Evolutionary conservation across 176 grass and related monocot species (phyloP), one percentile per base, ranked within the genome.

Genomic region (Metroxylon sagu): DNA sequence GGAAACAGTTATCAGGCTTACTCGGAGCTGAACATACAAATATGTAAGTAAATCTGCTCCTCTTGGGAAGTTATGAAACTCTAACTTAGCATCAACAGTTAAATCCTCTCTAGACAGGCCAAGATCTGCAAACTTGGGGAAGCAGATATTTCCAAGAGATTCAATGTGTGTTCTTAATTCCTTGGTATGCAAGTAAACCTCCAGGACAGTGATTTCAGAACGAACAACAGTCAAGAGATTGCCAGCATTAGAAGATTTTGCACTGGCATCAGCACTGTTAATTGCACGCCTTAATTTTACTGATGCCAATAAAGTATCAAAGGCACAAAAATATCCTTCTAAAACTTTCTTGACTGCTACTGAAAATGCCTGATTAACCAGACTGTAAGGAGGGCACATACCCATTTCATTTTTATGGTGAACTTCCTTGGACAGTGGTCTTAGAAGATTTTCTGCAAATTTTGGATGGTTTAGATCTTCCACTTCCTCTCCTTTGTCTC

Each of bases 31-130:
- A 61, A 91, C 78, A 81, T 98, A 98, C 76, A 98, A 72, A 91
- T 92, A 92, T 61, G 87, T 85, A 78, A 92, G 93, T 75, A 98
- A 73, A 71, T 98, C 87, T 1, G 79, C 85, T 61, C 93, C 87
- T 71, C 71, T 76, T 28, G 84, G 87, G 68, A 98, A 88, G 62
- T 91, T 92, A 50, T 85, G 74, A 57, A 88, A 92, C 71, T 85
- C 87, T 74, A 85, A 54, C 52, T 80, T 77, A 77, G 79, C 43
- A 69, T 98, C 78, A 53, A 76, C 77, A 58, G 57, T 85, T 73
- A 98, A 91, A 78, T 67, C 87, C 52, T 98, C 87, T 76, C 73
- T 75, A 70, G 74, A 78, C 68, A 98, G 78, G 57, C 79, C 71
- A 72, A 85, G 76, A 71, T 83, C 78, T 63, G 85, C 79, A 65